A percentile compares a stretch with the other conserved stretches of the same genome.
These are phyloP conservation scores for Cucumis hystrix DNA, from an alignment of 306 rosid genomes.

Conservation along the genomic window DNA sequence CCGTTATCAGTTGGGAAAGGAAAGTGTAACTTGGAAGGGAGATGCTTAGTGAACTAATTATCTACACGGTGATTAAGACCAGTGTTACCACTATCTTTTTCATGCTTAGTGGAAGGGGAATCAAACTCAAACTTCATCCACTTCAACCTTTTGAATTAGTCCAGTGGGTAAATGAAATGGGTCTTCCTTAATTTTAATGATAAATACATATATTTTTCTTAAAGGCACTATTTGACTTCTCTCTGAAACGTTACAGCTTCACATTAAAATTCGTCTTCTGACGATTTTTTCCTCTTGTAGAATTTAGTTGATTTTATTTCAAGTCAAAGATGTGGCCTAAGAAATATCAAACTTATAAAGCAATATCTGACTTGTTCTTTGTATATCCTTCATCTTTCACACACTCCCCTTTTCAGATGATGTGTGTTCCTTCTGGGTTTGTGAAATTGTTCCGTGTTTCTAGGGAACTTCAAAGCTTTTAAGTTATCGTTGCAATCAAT, in stretches of 20 bases:
- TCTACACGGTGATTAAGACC: neutral
- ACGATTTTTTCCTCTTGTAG: neutral
- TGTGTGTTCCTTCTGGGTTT: neutral
- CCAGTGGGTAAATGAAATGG: neutral
- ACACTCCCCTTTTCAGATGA: neutral
- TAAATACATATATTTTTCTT: neutral
- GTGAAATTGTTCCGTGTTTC: neutral
- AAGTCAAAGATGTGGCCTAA: neutral
- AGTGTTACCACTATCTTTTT: neutral
- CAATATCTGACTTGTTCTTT: neutral
- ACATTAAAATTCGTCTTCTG: neutral
- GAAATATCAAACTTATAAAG: neutral
- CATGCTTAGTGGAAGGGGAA: neutral
- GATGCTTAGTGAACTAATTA: neutral
- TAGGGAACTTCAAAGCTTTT: neutral
- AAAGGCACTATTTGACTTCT: neutral
- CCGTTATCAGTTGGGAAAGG: neutral
- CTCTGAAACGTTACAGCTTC: neutral
- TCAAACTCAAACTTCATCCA: neutral
- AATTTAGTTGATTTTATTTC: neutral
- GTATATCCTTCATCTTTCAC: neutral
- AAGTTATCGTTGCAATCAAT: neutral
- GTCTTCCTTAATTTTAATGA: neutral
- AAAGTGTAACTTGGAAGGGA: neutral
- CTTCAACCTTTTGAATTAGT: neutral